phyloP scores from a whole-genome alignment of 83 land plant genomes.

The Picea engelmannii region DNA sequence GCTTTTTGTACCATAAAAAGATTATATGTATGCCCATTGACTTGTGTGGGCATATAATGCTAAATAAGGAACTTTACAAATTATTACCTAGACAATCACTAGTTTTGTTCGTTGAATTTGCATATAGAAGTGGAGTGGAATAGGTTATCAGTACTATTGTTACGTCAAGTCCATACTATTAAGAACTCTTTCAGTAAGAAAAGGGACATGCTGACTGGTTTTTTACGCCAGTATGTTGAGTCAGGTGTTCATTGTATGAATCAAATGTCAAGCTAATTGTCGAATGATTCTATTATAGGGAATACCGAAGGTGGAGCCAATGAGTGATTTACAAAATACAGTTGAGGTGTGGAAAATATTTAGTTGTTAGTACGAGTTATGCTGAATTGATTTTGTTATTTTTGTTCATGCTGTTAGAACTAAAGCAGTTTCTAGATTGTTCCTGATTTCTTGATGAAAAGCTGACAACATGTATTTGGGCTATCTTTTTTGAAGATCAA shows the following conservation, averaged over 20 bases:
- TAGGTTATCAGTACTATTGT: not conserved
- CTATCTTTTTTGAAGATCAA: slow-evolving; percentile 65
- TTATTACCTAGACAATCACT: not conserved
- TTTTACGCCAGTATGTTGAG: not conserved
- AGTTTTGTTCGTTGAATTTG: not conserved
- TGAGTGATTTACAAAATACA: slow-evolving; percentile 79
- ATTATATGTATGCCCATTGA: not conserved
- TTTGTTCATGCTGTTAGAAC: not conserved
- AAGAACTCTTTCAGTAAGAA: not conserved
- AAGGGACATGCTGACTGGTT: not conserved
- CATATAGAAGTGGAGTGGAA: not conserved
- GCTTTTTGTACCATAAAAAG: not conserved
- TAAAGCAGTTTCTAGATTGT: slow-evolving; percentile 9
- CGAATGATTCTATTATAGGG: slow-evolving; percentile 56
- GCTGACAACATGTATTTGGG: slow-evolving; percentile 8
- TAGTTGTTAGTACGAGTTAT: too few relatives aligned
- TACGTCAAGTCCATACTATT: not conserved
- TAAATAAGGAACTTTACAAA: not conserved
- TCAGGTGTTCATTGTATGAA: not conserved
- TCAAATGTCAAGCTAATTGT: slow-evolving; percentile 6
- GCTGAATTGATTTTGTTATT: too few relatives aligned
- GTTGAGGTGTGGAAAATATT: slow-evolving; percentile 73
- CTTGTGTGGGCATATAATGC: not conserved
- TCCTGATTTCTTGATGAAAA: not conserved
- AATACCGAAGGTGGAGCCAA: slow-evolving; percentile 73